These are phyloP conservation scores for Pleurotus cornucopiae DNA, from an alignment of 768 basidiomycete species.

Conservation along the genomic window DNA sequence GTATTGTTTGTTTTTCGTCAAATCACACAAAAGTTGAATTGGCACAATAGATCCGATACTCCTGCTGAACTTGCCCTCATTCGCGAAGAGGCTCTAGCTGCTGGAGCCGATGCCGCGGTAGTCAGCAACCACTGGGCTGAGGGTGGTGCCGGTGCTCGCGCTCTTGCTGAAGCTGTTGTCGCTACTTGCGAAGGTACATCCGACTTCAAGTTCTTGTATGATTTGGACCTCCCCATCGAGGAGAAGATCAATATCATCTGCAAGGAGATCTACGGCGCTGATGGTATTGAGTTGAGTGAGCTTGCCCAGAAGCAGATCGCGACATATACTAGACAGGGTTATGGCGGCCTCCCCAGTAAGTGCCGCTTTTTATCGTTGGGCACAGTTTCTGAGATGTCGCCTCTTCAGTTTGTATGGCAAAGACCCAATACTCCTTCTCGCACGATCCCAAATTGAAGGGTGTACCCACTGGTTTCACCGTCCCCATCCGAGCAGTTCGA, in stretches of 20 bases:
- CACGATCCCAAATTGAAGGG: conserved; percentile 90
- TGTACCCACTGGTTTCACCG: conserved; percentile 86
- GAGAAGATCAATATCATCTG: conserved; percentile 87
- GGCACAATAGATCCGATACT: conserved; percentile 69
- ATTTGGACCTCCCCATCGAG: conserved; percentile 75
- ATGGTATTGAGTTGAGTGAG: conserved; percentile 84
- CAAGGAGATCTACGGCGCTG: conserved; percentile 91
- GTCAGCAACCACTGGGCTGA: conserved; percentile 98
- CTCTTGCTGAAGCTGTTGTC: conserved; percentile 91
- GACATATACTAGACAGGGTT: conserved; percentile 90
- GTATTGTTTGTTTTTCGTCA: conserved; percentile 25
- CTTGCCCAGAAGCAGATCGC: conserved; percentile 82
- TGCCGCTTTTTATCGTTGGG: conserved; percentile 9
- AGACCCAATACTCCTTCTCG: conserved; percentile 97
- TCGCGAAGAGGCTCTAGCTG: conserved; percentile 70
- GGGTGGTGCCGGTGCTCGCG: conserved; percentile 86
- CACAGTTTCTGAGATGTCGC: conserved; percentile 9
- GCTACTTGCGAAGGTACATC: conserved; percentile 78
- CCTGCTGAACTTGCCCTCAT: conserved; percentile 85
- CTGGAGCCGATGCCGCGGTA: conserved; percentile 92
- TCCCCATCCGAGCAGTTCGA: conserved; percentile 86
- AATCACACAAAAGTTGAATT: conserved; percentile 5
- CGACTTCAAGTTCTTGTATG: conserved; percentile 91
- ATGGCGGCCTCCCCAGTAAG: conserved; percentile 72
- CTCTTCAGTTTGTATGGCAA: conserved; percentile 85